phyloP scores from a whole-genome alignment of 164 flowering plant species.

The Buxus sempervirens region DNA sequence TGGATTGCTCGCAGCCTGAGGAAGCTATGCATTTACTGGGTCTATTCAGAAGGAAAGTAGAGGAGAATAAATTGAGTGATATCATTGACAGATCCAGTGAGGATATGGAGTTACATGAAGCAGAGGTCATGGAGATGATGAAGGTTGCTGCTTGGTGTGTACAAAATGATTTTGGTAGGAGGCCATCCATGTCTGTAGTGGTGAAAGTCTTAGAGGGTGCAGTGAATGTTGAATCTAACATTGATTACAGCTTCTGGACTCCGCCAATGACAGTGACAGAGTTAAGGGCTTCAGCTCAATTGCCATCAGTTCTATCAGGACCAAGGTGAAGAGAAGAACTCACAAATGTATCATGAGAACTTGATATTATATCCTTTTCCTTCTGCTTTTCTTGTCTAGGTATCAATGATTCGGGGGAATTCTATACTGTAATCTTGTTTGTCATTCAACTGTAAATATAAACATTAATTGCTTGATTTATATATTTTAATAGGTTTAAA shows the following conservation, averaged over 20 bases:
- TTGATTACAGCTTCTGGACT: conserved; percentile 1
- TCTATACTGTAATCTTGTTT: not conserved
- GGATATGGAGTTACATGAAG: conserved; percentile 1
- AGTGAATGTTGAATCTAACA: not conserved
- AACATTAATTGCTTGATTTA: too few species aligned
- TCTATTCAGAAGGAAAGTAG: not conserved
- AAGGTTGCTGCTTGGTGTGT: not conserved
- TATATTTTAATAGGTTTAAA: too few species aligned
- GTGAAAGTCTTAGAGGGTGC: conserved; percentile 5
- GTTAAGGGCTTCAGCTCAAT: not conserved
- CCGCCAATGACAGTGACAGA: not conserved
- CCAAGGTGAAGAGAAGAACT: conserved; percentile 10
- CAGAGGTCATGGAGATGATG: conserved; percentile 2
- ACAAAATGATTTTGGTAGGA: not conserved
- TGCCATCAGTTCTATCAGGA: conserved; percentile 11
- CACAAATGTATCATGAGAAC: not conserved
- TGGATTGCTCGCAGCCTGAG: conserved; percentile 15
- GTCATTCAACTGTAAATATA: not conserved
- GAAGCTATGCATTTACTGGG: not conserved
- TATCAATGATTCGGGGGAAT: not conserved
- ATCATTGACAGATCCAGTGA: not conserved
- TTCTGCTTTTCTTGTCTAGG: not conserved
- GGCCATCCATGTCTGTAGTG: conserved; percentile 5
- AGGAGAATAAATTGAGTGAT: conserved; percentile 1
- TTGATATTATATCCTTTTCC: too few species aligned